Base-by-base conservation (phyloP, 106 monocot genomes). In the Amphibolis antarctica region DNA sequence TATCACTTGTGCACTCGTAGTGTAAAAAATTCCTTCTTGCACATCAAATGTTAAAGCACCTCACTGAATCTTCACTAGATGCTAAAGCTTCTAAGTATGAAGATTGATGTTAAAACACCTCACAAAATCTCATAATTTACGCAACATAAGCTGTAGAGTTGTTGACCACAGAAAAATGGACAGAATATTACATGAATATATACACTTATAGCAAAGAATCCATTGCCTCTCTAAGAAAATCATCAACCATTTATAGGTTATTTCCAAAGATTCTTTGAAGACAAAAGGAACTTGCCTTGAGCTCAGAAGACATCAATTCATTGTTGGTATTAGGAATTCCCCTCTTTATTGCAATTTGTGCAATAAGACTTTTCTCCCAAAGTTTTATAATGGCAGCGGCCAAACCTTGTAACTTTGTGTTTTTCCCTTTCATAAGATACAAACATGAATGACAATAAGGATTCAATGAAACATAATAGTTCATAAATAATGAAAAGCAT, bases 381-480 rank as follows among this genome's bases (percentile, higher is more conserved):
- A 94, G 56, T 75, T 94, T 94, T 55, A 94, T 69, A 24, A 89
- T 89, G 18, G 94, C 86, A 75, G 80, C 78, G 70, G 94, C 89
- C 70, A 94, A 62, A 24, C 94, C 89, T 71, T 94, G 81, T 64
- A 94, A 69, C 55, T 78, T 84, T 28, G 42, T 76, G 66, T 83
- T 94, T 76, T 78, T 89, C 64, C 94, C 94, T 94, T 62, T 24
- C 60, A 72, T 21, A 72, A 66, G 60, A 28, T 19, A 12, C 66
- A 55, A 84, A 22, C 23, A 44, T 13, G 42, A 26, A 57, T 17
- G 18, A 55, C n/a, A 21, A 66, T 66, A 18, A 74, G 56, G 57
- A 66, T 12, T 58, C 58, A 69, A 42, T 27, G 42, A 55, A 53
- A 67, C 55, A 12, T 29, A n/a, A 14, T 55, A 18, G 55, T 67